Evolutionary conservation across 306 rosid genomes (phyloP).

Genomic region (Acacia melanoxylon): DNA sequence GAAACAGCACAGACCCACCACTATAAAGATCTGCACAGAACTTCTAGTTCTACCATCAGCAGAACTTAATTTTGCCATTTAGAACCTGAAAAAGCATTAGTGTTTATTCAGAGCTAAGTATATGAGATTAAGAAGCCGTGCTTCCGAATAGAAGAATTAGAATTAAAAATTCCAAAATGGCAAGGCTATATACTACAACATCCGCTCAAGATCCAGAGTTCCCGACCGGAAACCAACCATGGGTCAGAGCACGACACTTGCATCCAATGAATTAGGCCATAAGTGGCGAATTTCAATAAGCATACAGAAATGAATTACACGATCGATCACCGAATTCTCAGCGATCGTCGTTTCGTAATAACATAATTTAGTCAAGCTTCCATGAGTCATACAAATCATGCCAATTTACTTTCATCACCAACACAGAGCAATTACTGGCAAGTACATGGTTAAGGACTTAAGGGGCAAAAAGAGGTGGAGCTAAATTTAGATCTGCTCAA

Average conservation of each 20-base stretch:
- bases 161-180: neutral
- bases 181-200: constrained; percentile 5
- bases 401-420: constrained; percentile 14
- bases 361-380: constrained; percentile 13
- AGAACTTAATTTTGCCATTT: constrained; percentile 68
- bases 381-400: constrained; percentile 14
- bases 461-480: neutral
- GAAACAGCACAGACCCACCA: constrained; percentile 81
- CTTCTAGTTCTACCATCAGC: constrained; percentile 83
- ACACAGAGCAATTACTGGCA: constrained; percentile 13
- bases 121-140: constrained; percentile 1
- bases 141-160: neutral
- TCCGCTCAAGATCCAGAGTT: constrained; percentile 28
- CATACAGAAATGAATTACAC: neutral
- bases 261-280: neutral
- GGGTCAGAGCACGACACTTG: constrained; percentile 5
- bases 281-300: neutral
- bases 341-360: neutral
- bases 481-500: constrained; percentile 31
- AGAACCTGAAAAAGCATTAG: constrained; percentile 45
- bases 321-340: constrained; percentile 18
- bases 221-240: neutral
- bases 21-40: constrained; percentile 69
- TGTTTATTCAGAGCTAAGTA: constrained; percentile 23
- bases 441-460: neutral